phyloP scores from a whole-genome alignment of 1,284 basidiomycete species.

The Rhodotorula mucilaginosa region DNA sequence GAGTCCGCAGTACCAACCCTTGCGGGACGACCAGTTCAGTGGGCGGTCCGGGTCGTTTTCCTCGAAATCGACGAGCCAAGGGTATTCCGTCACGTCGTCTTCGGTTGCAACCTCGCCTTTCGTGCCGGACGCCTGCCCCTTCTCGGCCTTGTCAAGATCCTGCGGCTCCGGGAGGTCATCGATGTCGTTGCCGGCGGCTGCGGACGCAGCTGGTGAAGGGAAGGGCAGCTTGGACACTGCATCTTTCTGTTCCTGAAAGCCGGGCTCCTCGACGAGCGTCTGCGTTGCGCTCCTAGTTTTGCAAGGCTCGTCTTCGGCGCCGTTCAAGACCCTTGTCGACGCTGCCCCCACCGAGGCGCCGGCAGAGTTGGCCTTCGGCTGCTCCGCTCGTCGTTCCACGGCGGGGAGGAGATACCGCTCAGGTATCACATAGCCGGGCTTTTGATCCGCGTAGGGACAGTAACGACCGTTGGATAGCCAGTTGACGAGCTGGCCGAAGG shows the following conservation, averaged over 20 bases:
- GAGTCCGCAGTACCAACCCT: conserved; percentile 46
- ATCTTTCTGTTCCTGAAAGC: no score
- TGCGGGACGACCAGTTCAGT: conserved; percentile 46
- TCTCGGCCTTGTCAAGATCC: neutral
- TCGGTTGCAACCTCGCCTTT: neutral
- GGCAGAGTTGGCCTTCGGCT: conserved; percentile 24
- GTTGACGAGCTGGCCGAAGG: conserved; percentile 39
- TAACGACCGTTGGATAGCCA: conserved; percentile 6
- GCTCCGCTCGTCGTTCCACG: conserved; percentile 2
- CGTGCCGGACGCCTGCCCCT: neutral
- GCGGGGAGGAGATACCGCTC: conserved; percentile 18
- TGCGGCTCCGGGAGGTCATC: conserved; percentile 3
- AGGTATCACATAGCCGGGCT: conserved; percentile 36
- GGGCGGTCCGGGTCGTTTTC: conserved; percentile 49
- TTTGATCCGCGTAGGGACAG: conserved; percentile 40
- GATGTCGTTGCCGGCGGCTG: no score
- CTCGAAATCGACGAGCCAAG: conserved; percentile 24
- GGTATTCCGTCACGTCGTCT: neutral
- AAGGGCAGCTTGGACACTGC: no score
- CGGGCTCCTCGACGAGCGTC: no score
- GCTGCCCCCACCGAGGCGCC: conserved; percentile 9
- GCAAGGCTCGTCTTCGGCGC: no score
- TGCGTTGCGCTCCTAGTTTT: no score
- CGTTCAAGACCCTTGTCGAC: no score
- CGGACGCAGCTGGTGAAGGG: no score